Evolutionary conservation across 2,329 filamentous ascomycete species (phyloP).

Genomic region (Myriosclerotinia curreyana): DNA sequence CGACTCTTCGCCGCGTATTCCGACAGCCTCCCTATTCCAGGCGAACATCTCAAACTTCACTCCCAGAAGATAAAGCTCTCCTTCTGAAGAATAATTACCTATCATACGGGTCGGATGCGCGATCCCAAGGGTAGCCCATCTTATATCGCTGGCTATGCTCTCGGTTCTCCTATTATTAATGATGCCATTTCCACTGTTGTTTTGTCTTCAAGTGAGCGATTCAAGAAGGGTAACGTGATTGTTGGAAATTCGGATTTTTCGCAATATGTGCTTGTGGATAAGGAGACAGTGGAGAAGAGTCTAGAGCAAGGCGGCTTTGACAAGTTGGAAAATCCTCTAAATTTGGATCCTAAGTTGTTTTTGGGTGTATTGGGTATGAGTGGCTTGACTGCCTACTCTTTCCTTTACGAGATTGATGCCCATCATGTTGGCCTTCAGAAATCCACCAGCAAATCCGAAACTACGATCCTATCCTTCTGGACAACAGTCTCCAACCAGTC

Average conservation of each 20-base stretch:
- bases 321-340: slow-evolving; percentile 65
- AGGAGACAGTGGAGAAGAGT: slow-evolving; percentile 38
- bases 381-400: slow-evolving; percentile 69
- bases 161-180: slow-evolving; percentile 63
- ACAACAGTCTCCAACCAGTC: no score
- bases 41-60: slow-evolving; percentile 63
- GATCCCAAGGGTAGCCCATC: slow-evolving; percentile 34
- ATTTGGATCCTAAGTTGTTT: slow-evolving; percentile 63
- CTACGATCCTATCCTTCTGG: no score
- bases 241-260: slow-evolving; percentile 55
- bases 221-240: slow-evolving; percentile 64
- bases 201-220: slow-evolving; percentile 60
- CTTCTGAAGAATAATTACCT: slow-evolving; percentile 66
- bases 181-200: slow-evolving; percentile 63
- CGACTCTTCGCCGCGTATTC: slow-evolving; percentile 69
- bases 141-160: slow-evolving; percentile 51
- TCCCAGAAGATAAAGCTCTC: slow-evolving; percentile 62
- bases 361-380: slow-evolving; percentile 75
- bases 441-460: no score
- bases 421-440: no score
- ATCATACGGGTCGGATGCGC: slow-evolving; percentile 76
- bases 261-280: slow-evolving; percentile 63
- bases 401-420: slow-evolving; percentile 70
- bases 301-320: slow-evolving; percentile 43
- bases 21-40: slow-evolving; percentile 60